A percentile compares a stretch with the other conserved stretches of the same genome.
Conservation (phyloP, 257 asterid species). For the Solanum appendiculatum region DNA sequence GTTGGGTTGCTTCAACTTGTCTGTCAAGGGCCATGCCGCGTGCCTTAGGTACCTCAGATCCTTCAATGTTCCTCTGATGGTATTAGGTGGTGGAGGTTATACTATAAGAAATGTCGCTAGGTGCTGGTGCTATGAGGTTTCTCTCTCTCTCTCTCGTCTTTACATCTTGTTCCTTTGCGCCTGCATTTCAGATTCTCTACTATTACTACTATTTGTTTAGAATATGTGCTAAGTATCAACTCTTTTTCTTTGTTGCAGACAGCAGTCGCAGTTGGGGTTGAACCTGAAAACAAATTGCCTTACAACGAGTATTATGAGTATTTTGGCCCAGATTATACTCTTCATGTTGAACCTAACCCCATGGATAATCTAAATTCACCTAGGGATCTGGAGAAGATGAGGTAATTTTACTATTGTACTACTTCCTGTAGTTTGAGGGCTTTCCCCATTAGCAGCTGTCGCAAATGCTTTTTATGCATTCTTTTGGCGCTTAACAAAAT, state of each 20-base stretch:
- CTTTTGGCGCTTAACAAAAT: neutral
- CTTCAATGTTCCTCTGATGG: constrained; percentile 61
- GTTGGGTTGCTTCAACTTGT: constrained; percentile 58
- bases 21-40: constrained; percentile 62
- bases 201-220: neutral
- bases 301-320: constrained; percentile 77
- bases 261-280: constrained; percentile 85
- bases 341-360: constrained; percentile 53
- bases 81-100: constrained; percentile 70
- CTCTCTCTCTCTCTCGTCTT: neutral
- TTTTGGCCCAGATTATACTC: constrained; percentile 77
- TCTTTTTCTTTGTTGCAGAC: constrained; percentile 44
- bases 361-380: constrained; percentile 55
- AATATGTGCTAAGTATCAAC: neutral
- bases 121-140: constrained; percentile 68
- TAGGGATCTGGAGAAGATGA: constrained; percentile 65
- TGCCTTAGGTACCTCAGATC: constrained; percentile 56
- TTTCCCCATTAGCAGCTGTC: neutral
- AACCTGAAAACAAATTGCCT: constrained; percentile 76
- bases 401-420: constrained; percentile 21
- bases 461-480: neutral
- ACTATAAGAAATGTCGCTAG: constrained; percentile 61
- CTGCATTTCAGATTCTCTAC: neutral
- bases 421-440: neutral
- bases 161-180: neutral